Conservation (phyloP, 352 stramenopile species). For the Plasmopara halstedii region DNA sequence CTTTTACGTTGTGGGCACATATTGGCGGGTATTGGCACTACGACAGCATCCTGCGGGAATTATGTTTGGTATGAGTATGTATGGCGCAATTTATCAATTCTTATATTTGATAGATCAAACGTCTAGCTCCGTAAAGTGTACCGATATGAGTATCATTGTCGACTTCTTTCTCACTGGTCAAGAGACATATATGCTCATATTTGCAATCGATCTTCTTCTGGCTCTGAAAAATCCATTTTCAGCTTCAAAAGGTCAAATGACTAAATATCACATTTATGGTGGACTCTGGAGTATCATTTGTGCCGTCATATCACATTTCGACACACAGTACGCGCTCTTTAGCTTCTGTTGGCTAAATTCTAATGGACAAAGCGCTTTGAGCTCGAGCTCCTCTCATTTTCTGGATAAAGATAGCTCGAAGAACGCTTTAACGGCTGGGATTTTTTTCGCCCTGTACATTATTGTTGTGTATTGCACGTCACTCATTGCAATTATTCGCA, state of each 20-base stretch:
- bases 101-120: conserved; percentile 57
- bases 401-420: conserved; percentile 16
- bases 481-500: conserved; percentile 61
- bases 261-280: conserved; percentile 67
- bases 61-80: conserved; percentile 84
- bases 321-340: conserved; percentile 71
- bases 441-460: conserved; percentile 82
- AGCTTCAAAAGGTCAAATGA: conserved; percentile 72
- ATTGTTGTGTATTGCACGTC: conserved; percentile 74
- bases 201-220: conserved; percentile 76
- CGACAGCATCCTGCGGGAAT: conserved; percentile 76
- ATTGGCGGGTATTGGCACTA: conserved; percentile 53
- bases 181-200: conserved; percentile 86
- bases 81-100: conserved; percentile 77
- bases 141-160: conserved; percentile 55
- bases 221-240: conserved; percentile 84
- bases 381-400: too few relatives aligned
- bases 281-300: conserved; percentile 64
- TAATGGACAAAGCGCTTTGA: too few relatives aligned
- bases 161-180: conserved; percentile 80
- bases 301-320: conserved; percentile 64
- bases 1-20: conserved; percentile 72
- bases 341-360: conserved; percentile 74
- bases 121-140: conserved; percentile 38
- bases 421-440: conserved; percentile 41